Base-by-base conservation (phyloP, 495 filamentous ascomycete genomes). In the Tetracladium marchalianum region DNA sequence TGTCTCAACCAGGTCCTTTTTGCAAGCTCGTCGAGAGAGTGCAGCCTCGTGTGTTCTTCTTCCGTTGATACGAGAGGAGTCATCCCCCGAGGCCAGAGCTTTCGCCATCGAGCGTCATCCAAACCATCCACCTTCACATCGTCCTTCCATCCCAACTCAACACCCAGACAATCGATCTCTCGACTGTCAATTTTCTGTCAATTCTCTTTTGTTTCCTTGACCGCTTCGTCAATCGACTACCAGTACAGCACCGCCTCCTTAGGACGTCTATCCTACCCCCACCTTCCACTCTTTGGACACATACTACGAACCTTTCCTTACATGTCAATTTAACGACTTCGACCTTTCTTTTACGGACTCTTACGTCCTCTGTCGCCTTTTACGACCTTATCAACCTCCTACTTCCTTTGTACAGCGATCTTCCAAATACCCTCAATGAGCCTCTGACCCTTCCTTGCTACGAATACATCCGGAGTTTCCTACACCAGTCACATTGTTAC, bases 401-500 rank as follows among this genome's bases (percentile, higher is more conserved):
- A 55, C 72, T 70, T 71, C 68, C 65, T 73, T 77, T 78, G 71
- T 80, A 60, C 53, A 59, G 62, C 60, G 67, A 69, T 71, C 22
- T 27, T 67, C 54, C 63, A 73, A n/a, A 74, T 71, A 72, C 68
- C 73, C 68, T 66, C 64, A 65, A 86, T 82, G 82, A 85, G 69
- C 70, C 66, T 75, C 71, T 75, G 73, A 81, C 64, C 65, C 64
- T 69, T 52, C 35, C 12, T 16, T 55, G 51, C 49, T 70, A 77
- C 70, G 69, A 27, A 75, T 66, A 66, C 51, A 45, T 50, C 51
- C 63, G 69, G 71, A 76, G 70, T 80, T 73, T 63, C n/a, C 39
- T 58, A 27, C 57, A 44, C 43, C 46, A 50, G 40, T 50, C 44
- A 49, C 32, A 33, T 50, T 49, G 53, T 50, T 53, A 32, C 24